Evolutionary conservation across 306 rosid species (phyloP), one percentile per base, ranked within the genome.

Genomic region (Rubus idaeus): DNA sequence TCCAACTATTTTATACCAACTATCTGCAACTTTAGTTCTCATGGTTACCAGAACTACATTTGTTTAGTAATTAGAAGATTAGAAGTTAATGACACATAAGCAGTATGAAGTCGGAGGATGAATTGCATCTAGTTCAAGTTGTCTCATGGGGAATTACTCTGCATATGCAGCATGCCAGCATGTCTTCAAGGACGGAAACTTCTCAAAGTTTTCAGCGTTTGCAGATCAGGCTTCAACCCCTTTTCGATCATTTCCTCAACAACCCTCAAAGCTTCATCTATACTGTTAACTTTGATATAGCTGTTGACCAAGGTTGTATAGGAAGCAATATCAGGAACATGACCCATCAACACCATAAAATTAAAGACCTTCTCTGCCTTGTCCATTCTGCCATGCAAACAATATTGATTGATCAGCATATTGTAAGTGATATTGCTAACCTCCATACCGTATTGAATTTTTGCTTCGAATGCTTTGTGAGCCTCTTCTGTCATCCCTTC

Each of bases 261-360:
- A 30, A 30, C 35, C 35, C 35, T 30, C 35, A 30, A 30, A 30
- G 2, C 35, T 30, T 30, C 35, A 30, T 30, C 35, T 30, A 30
- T 30, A 30, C 35, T 4, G 52, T 21, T 21, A 57, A 21, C 5
- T 47, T 47, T 47, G 3, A 83, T 73, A 74, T 70, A 76, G 11
- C 80, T 86, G 10, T 81, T 78, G 44, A 75, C 76, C 61, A 85
- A 78, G 56, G 86, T 72, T 51, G 80, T 85, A 62, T 81, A 83
- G 12, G 80, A 70, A 44, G 81, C 75, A 2, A 75, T 52, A 64
- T 83, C 83, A 0, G 84, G 89, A 26, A 56, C 65, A 81, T 74
- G 37, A 41, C 84, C 85, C 67, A 70, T 49, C 18, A 20, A 11
- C 21, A 66, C 60, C 89, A 76, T 87, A 23, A 78, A 68, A 39